These are phyloP conservation scores for Diversispora epigaea DNA, from an alignment of 192 early-diverging fungal species.

Conservation along the genomic window DNA sequence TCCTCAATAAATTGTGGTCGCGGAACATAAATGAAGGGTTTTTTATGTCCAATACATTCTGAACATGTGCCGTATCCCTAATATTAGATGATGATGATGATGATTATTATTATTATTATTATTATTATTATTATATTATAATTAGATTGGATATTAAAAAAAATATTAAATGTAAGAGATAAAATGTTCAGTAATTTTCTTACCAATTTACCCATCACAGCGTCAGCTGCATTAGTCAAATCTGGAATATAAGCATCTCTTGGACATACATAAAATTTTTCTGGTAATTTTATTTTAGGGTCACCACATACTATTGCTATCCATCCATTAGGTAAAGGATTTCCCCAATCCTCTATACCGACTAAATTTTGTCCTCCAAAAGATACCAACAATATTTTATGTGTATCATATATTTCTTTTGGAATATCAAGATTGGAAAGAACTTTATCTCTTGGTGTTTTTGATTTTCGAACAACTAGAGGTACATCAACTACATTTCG, in stretches of 20 bases:
- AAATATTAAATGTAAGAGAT: not conserved
- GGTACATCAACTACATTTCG: slow-evolving; percentile 55
- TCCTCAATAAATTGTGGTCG: slow-evolving; percentile 65
- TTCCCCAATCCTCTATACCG: slow-evolving; percentile 45
- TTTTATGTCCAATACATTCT: slow-evolving; percentile 60
- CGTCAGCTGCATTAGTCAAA: slow-evolving; percentile 57
- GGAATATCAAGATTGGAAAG: slow-evolving; percentile 48
- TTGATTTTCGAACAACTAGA: slow-evolving; percentile 53
- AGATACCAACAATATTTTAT: slow-evolving; percentile 52
- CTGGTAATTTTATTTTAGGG: slow-evolving; percentile 34
- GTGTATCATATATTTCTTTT: slow-evolving; percentile 41
- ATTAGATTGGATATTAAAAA: not conserved
- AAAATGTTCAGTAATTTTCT: slow-evolving; percentile 6
- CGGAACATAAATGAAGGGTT: slow-evolving; percentile 59
- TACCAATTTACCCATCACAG: slow-evolving; percentile 61
- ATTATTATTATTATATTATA: not conserved
- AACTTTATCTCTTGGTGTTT: slow-evolving; percentile 46
- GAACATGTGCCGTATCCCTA: slow-evolving; percentile 65
- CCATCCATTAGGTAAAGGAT: slow-evolving; percentile 54
- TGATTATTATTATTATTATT: slow-evolving; percentile 1
- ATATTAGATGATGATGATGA: slow-evolving; percentile 1
- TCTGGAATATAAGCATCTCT: slow-evolving; percentile 62
- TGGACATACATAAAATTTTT: slow-evolving; percentile 50
- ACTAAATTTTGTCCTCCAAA: slow-evolving; percentile 57
- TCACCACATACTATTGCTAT: slow-evolving; percentile 61